Conservation (phyloP, 805 yeast species). For the Starmera caribaea region DNA sequence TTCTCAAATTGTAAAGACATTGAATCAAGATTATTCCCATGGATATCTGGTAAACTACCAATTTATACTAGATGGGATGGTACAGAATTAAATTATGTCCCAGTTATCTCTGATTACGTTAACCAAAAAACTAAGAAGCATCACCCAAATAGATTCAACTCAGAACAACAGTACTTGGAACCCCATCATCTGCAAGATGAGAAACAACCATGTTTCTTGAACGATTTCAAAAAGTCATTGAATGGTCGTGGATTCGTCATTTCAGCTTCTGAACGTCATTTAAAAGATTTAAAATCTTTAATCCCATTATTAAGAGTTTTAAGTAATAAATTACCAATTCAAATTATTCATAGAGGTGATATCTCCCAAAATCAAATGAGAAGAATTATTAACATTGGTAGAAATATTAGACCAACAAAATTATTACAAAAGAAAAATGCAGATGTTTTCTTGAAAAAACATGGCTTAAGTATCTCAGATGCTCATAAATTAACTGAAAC, state of each 20-base stretch:
- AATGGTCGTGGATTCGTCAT: slow-evolving; percentile 32
- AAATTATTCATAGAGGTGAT: slow-evolving; percentile 30
- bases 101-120: slow-evolving; percentile 9
- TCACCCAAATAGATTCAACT: not conserved
- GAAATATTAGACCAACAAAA: slow-evolving; percentile 17
- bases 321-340: slow-evolving; percentile 29
- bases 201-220: slow-evolving; percentile 3
- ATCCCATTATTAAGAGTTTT: slow-evolving; percentile 33
- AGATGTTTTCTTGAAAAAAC: slow-evolving; percentile 10
- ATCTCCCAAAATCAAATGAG: slow-evolving; percentile 24
- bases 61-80: slow-evolving; percentile 32
- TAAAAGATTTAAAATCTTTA: slow-evolving; percentile 24
- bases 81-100: slow-evolving; percentile 13
- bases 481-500: too few relatives aligned
- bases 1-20: slow-evolving; percentile 10
- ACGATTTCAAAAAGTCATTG: slow-evolving; percentile 18
- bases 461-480: slow-evolving; percentile 9
- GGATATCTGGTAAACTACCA: slow-evolving; percentile 30
- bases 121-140: not conserved
- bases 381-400: slow-evolving; percentile 26
- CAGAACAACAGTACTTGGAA: too few relatives aligned
- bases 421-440: slow-evolving; percentile 18
- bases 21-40: slow-evolving; percentile 31
- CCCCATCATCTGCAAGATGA: too few relatives aligned
- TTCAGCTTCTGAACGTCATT: slow-evolving; percentile 24